Base-by-base conservation (phyloP, 176 grass and related monocot species). In the Triticum turgidum region DNA sequence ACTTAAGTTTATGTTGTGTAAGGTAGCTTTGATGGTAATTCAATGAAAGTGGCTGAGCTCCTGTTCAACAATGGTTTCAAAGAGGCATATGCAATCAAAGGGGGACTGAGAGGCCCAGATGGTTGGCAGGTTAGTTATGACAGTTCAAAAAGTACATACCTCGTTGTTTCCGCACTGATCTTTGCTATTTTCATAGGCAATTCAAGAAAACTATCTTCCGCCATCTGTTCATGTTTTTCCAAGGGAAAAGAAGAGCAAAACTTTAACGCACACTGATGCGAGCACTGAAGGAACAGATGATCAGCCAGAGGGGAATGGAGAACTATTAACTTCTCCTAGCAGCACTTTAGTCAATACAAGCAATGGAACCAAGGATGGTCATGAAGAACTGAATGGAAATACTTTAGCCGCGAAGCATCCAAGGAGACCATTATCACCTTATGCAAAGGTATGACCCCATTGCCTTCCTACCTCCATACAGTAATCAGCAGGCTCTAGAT, bases 21-120 rank as follows among this genome's bases (percentile, higher is more conserved):
- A 96, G 92, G 90, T 96, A 99, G 97, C 92, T 99, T 99, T 83
- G 97, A 94, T 87, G 97, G 64, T 85, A 89, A 94, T 85, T 97
- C 97, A 52, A 82, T 93, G 56, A 93, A 91, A 93, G 90, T 99
- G 83, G 94, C 94, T 39, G 94, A 96, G 88, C 83, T 99, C 13
- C 81, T 99, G 18, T 65, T 91, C 78, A 92, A 94, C 38, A 99
- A 93, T 81, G 97, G 97, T 83, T 96, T 99, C 79, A 96, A 93
- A 85, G 94, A 96, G 88, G 83, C 92, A 18, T 99, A 94, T 87
- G 90, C 97, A 81, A 90, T 99, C 68, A 93, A 93, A 89, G 90
- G 94, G 38, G 94, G 97, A 17, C 59, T 97, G 45, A 87, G 94
- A 93, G 94, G 94, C 37, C 95, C 95, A 63, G 94, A 99, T 80